phyloP scores from a whole-genome alignment of 352 stramenopile genomes.

The Phytophthora quininea region DNA sequence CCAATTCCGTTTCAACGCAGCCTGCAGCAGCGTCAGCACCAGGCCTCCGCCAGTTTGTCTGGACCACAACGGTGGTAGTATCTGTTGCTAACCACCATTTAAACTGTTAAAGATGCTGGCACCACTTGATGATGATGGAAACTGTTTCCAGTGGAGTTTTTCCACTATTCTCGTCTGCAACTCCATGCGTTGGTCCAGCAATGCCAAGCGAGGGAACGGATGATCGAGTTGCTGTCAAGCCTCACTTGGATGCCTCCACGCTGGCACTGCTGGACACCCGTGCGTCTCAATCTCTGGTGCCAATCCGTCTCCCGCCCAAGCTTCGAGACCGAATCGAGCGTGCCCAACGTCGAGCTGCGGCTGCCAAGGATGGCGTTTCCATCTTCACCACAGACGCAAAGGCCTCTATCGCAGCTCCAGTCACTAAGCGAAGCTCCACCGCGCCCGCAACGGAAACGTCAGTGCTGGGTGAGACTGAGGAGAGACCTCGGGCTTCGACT shows the following conservation, averaged over 20 bases:
- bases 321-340: conserved; percentile 66
- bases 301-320: conserved; percentile 61
- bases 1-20: conserved; percentile 6
- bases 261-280: conserved; percentile 50
- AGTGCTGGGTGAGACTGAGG: conserved; percentile 3
- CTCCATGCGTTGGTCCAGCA: background rate
- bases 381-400: conserved; percentile 55
- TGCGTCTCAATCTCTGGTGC: conserved; percentile 62
- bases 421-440: conserved; percentile 12
- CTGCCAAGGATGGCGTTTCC: conserved; percentile 75
- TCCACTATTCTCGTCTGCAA: conserved; percentile 19
- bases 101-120: background rate
- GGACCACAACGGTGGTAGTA: conserved; percentile 25
- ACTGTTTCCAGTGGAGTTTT: background rate
- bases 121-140: background rate
- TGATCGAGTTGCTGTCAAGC: conserved; percentile 14
- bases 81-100: background rate
- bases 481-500: conserved; percentile 16
- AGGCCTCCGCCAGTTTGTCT: conserved; percentile 14
- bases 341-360: conserved; percentile 62
- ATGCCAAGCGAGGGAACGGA: conserved; percentile 15
- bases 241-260: conserved; percentile 7
- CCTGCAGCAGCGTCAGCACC: conserved; percentile 18
- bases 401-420: conserved; percentile 10
- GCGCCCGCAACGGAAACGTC: conserved; percentile 6